Percentiles rank a stretch among this genome's conserved stretches.
These are phyloP conservation scores for Colletotrichum sp. DNA, from an alignment of 2,329 filamentous ascomycete genomes.

Conservation along the genomic window DNA sequence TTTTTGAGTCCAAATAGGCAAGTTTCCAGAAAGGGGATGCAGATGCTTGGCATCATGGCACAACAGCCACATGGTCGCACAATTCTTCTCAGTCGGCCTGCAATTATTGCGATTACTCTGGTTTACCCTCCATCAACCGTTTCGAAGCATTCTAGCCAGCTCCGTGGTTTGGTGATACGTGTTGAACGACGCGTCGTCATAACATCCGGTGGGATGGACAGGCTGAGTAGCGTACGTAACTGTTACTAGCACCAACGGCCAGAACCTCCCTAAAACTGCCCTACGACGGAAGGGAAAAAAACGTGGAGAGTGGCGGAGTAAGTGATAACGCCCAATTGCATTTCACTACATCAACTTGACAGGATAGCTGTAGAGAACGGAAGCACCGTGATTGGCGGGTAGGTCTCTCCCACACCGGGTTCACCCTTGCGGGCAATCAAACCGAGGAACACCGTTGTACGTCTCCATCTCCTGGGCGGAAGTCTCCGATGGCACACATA, in stretches of 20 bases:
- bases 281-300: neutral
- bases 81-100: neutral
- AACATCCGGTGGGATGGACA: neutral
- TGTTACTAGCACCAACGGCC: neutral
- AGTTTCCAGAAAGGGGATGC: neutral
- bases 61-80: neutral
- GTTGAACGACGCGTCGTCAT: neutral
- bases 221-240: neutral
- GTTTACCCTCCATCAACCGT: fast-evolving
- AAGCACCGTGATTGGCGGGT: neutral
- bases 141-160: neutral
- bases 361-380: neutral
- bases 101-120: fast-evolving
- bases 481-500: neutral
- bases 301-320: neutral
- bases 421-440: neutral
- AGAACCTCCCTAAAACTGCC: fast-evolving
- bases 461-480: neutral
- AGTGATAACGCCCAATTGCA: neutral
- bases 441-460: neutral
- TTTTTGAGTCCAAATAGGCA: neutral
- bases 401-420: neutral
- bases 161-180: neutral
- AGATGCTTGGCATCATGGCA: neutral
- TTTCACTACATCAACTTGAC: neutral